phyloP scores from a whole-genome alignment of 164 flowering plant species.

The Echeveria elegans region DNA sequence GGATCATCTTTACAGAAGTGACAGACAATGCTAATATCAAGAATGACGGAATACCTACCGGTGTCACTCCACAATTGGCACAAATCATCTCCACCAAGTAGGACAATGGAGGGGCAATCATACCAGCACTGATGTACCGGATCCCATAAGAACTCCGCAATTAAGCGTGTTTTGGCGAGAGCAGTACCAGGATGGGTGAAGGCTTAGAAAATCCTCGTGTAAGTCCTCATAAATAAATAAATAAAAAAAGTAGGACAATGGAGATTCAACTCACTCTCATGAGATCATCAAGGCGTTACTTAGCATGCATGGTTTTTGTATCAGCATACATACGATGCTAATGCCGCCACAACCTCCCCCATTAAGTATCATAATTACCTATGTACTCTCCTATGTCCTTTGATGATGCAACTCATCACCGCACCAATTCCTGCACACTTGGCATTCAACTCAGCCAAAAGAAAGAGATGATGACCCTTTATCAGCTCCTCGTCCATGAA shows the following conservation, averaged over 20 bases:
- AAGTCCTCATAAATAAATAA: too few species aligned
- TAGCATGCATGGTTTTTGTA: slow-evolving; percentile 5
- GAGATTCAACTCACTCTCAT: neutral
- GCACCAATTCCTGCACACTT: neutral
- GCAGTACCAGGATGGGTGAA: too few species aligned
- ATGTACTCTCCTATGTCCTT: neutral
- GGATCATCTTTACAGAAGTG: slow-evolving; percentile 5
- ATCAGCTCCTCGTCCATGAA: neutral
- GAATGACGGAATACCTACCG: neutral
- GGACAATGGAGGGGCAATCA: slow-evolving; percentile 1
- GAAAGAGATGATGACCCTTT: neutral
- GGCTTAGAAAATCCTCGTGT: too few species aligned
- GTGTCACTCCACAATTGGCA: slow-evolving; percentile 4
- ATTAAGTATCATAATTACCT: neutral
- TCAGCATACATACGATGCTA: too few species aligned
- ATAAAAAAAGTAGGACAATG: slow-evolving; percentile 1
- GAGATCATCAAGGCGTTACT: slow-evolving; percentile 3
- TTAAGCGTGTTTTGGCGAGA: too few species aligned
- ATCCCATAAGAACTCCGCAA: too few species aligned
- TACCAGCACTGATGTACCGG: too few species aligned
- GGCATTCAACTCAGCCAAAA: slow-evolving; percentile 1
- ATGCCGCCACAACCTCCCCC: neutral
- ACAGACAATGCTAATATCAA: neutral
- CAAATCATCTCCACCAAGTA: neutral
- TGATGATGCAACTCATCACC: neutral